These are phyloP conservation scores for Tuber borchii DNA, from an alignment of 495 filamentous ascomycete species.

Conservation along the genomic window DNA sequence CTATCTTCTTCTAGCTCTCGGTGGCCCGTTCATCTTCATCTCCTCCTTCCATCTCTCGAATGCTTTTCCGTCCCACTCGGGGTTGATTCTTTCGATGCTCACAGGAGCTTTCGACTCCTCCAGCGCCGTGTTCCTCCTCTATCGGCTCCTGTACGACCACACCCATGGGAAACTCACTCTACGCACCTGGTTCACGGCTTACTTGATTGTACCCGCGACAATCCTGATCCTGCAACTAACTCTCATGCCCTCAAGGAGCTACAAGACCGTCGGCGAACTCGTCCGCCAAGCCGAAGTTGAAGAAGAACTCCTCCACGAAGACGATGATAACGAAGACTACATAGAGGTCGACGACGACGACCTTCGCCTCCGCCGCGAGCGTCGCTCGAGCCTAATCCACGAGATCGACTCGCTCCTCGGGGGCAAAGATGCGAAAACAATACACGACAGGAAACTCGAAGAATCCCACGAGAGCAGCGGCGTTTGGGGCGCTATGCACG, in stretches of 20 bases:
- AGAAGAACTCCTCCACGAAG: constrained; percentile 69
- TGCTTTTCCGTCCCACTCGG: constrained; percentile 77
- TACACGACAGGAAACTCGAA: constrained; percentile 52
- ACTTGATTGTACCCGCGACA: constrained; percentile 65
- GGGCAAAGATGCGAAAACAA: constrained; percentile 51
- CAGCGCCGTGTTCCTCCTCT: constrained; percentile 80
- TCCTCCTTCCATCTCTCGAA: constrained; percentile 90
- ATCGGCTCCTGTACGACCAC: constrained; percentile 65
- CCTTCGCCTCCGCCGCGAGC: constrained; percentile 57
- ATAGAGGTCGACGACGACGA: constrained; percentile 51
- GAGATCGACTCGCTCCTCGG: constrained; percentile 71
- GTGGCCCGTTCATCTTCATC: constrained; percentile 86
- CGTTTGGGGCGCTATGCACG: constrained; percentile 87
- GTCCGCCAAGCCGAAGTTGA: constrained; percentile 62
- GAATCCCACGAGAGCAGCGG: constrained; percentile 59
- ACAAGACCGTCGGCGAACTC: constrained; percentile 82
- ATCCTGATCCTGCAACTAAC: constrained; percentile 65
- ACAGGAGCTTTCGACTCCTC: constrained; percentile 88
- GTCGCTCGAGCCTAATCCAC: constrained; percentile 60
- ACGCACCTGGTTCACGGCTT: constrained; percentile 66
- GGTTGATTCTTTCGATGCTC: constrained; percentile 73
- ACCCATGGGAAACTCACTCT: constrained; percentile 57
- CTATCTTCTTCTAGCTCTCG: constrained; percentile 75
- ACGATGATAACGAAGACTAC: constrained; percentile 48
- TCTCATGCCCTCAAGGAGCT: constrained; percentile 71